phyloP scores from a whole-genome alignment of 805 yeast genomes.

The Saccharomycopsis javanensis region DNA sequence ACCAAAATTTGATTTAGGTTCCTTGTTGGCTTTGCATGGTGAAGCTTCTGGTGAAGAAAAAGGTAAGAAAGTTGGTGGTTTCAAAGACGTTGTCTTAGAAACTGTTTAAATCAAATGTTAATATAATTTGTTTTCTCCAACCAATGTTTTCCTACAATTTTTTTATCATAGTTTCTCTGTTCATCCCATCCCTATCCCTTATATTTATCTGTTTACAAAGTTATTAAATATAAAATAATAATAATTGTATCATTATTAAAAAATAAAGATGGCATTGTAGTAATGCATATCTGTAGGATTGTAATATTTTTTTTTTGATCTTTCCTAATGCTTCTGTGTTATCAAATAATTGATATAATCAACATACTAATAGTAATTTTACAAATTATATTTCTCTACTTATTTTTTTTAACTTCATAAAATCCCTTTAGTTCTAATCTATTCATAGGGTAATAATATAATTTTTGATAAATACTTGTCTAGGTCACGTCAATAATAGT shows the following conservation, averaged over 20 bases:
- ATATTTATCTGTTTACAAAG: constrained; percentile 2
- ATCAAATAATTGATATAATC: too few relatives aligned
- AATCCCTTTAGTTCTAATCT: too few relatives aligned
- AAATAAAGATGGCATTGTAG: not conserved
- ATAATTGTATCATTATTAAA: constrained; percentile 2
- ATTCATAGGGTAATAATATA: too few relatives aligned
- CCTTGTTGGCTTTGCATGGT: constrained; percentile 95
- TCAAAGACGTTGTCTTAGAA: constrained; percentile 98
- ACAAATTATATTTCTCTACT: too few relatives aligned
- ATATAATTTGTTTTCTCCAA: not conserved
- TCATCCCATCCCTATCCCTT: not conserved
- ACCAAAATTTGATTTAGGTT: constrained; percentile 97
- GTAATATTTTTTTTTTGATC: not conserved
- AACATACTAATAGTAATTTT: too few relatives aligned
- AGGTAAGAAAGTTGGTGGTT: constrained; percentile 95
- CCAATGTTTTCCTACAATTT: constrained; percentile 1
- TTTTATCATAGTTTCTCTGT: constrained; percentile 1
- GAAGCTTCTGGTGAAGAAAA: constrained; percentile 90
- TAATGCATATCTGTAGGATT: not conserved
- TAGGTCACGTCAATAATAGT: too few relatives aligned
- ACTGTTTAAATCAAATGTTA: constrained; percentile 53
- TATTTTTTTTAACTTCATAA: too few relatives aligned
- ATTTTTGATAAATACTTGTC: too few relatives aligned
- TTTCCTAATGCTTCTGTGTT: too few relatives aligned
- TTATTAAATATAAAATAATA: constrained; percentile 2